These are phyloP conservation scores for Pythium folliculosum DNA, from an alignment of 352 stramenopile genomes.

Conservation along the genomic window DNA sequence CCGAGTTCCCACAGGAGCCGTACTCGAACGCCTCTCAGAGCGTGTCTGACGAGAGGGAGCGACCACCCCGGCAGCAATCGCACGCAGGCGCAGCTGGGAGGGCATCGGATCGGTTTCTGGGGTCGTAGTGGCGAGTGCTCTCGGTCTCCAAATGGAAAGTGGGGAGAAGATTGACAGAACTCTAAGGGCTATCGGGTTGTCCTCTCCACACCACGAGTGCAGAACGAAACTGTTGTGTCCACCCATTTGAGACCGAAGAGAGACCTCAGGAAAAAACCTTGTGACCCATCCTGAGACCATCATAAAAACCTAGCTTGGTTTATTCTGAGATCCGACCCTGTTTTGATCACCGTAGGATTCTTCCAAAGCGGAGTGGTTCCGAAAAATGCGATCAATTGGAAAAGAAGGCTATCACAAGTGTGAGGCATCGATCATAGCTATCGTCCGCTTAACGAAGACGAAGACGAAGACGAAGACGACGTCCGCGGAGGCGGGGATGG, in stretches of 20 bases:
- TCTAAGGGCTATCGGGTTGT: neutral
- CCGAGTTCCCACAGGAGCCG: neutral
- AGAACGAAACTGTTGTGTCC: neutral
- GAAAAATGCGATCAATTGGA: no score
- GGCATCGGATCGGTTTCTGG: neutral
- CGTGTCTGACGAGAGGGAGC: neutral
- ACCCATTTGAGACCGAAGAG: neutral
- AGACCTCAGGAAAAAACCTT: neutral
- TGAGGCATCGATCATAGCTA: no score
- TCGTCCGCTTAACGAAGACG: no score
- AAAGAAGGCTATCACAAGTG: no score
- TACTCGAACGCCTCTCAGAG: neutral
- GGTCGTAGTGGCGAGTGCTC: neutral
- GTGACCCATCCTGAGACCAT: neutral
- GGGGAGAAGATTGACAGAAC: neutral
- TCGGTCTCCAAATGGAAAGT: neutral
- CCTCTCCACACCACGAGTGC: neutral
- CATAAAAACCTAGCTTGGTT: neutral
- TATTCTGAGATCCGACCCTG: neutral
- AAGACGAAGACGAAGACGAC: no score
- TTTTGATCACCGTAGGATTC: neutral
- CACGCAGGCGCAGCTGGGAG: neutral
- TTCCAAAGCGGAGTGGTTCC: neutral
- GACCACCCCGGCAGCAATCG: neutral
- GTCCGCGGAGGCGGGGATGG: no score